phyloP scores from a whole-genome alignment of 129 eudicot genomes.

The Scalesia atractyloides region DNA sequence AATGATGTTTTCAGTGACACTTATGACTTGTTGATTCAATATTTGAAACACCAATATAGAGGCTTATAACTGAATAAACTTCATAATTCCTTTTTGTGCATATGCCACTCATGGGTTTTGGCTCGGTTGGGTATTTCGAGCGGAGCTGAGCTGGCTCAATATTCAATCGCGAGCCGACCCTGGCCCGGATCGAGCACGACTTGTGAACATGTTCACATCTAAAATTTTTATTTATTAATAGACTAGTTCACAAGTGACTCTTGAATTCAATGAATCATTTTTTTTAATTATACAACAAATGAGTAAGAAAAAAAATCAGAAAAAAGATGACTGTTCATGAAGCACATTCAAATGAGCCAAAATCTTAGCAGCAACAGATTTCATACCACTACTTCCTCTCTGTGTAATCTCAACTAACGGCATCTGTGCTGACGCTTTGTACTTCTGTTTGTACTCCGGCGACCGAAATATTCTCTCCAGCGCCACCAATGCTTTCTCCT shows the following conservation, averaged over 20 bases:
- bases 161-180: no score
- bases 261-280: background rate
- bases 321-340: slow-evolving; percentile 53
- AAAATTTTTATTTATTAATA: background rate
- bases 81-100: no score
- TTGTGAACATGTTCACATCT: no score
- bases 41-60: no score
- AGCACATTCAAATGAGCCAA: slow-evolving; percentile 54
- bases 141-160: no score
- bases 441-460: slow-evolving; percentile 44
- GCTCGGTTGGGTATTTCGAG: no score
- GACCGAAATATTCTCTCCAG: slow-evolving; percentile 47
- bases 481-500: slow-evolving; percentile 45
- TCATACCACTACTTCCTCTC: slow-evolving; percentile 47
- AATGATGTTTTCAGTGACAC: background rate
- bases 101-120: no score
- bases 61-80: no score
- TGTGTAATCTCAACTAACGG: slow-evolving; percentile 56
- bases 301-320: slow-evolving; percentile 16
- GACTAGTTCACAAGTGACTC: background rate
- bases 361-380: slow-evolving; percentile 59
- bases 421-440: slow-evolving; percentile 44
- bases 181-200: no score
- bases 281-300: background rate
- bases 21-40: no score